Conservation (phyloP, 2,329 filamentous ascomycete genomes). For the Fonsecaea pugnacius region DNA sequence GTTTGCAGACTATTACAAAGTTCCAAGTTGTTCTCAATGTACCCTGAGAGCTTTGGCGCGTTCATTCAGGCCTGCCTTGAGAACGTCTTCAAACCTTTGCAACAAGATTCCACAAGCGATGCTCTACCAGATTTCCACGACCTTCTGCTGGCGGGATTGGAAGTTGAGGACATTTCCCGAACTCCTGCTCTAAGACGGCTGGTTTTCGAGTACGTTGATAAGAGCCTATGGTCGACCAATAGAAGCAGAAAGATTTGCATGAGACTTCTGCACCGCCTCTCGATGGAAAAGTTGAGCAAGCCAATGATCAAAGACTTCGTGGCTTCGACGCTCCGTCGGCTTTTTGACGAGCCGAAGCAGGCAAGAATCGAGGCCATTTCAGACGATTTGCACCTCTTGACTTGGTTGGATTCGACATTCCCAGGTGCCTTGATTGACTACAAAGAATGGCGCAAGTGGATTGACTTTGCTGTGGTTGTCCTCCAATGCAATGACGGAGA, state of each 20-base stretch:
- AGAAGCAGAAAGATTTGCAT: neutral
- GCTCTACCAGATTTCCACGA: neutral
- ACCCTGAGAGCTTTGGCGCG: conserved; percentile 8
- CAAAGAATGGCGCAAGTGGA: conserved; percentile 27
- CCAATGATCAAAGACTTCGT: conserved; percentile 21
- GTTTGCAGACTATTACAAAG: conserved; percentile 26
- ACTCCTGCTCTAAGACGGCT: conserved; percentile 14
- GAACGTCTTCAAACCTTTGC: neutral
- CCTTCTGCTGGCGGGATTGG: conserved; percentile 14
- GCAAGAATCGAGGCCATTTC: conserved; percentile 1
- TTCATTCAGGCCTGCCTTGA: conserved; percentile 14
- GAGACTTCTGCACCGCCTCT: conserved; percentile 14
- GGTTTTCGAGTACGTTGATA: conserved; percentile 14
- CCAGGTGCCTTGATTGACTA: conserved; percentile 13
- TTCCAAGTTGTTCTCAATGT: conserved; percentile 16
- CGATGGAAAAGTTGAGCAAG: conserved; percentile 18
- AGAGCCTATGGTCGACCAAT: neutral
- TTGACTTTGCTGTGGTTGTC: conserved; percentile 4
- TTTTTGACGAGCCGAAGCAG: conserved; percentile 2
- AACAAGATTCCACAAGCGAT: neutral
- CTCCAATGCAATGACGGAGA: neutral
- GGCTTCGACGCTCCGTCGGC: conserved; percentile 1
- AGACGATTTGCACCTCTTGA: conserved; percentile 20
- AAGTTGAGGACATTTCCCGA: conserved; percentile 16
- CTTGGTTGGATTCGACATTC: conserved; percentile 17